Evolutionary conservation across 2,329 filamentous ascomycete genomes (phyloP), one percentile per base, ranked within the genome.

Genomic region (Exserohilum turcica): DNA sequence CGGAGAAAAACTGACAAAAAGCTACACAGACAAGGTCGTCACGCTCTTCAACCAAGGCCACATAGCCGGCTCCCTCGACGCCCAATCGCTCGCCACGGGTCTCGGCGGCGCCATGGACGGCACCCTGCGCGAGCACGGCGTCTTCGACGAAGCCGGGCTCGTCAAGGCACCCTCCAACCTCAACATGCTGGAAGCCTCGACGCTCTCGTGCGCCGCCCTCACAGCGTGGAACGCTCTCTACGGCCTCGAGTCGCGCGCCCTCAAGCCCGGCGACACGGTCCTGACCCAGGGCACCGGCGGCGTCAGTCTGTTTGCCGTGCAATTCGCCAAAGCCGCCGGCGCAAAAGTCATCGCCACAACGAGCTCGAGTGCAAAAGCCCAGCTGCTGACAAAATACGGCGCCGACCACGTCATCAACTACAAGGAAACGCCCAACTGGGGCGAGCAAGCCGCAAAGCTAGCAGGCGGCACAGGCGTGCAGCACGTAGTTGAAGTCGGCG

Each of bases 281-380:
- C 78, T 90, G 29, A 86, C 86, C 1, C 85, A 89, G 72, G 87
- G 87, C n/a, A 89, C 86, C 0, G 87, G 87, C 16, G 87, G 87
- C 52, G 87, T 90, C 6, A 84, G 80, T 57, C 79, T 89, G 54
- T 88, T 88, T 53, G 86, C 81, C 3, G 70, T 89, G n/a, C 86
- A 77, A 56, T 80, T 81, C 54, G 79, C 79, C 27, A 79, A 79
- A 52, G 81, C 82, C 0, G 78, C 78, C 0, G 83, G 82, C 24
- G 84, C 83, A 0, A 77, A 68, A 6, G 82, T 86, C 44, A 83
- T 86, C 48, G 80, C 83, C 0, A 86, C 83, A 0, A 86, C 83
- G 0, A 83, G 80, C 1, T 80, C 78, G 0, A 63, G 71, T 0
- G 71, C 73, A 2, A 86, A 86, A 67, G 78, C 72, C 3, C 75